Conservation (phyloP, 805 yeast genomes). For the Scheffersomyces stipitis region DNA sequence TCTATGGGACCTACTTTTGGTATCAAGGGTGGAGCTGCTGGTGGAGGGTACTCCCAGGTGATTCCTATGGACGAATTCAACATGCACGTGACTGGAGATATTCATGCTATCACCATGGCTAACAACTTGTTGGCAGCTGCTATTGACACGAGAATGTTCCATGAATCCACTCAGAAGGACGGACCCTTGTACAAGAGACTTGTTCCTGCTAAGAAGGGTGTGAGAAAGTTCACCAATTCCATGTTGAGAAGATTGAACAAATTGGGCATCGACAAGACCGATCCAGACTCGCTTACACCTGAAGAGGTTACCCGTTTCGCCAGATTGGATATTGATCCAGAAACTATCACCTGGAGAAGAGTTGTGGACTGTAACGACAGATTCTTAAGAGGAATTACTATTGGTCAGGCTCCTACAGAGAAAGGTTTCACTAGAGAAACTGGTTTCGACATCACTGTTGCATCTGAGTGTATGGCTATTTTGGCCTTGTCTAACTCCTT, state of each 20-base stretch:
- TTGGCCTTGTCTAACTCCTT: conserved; percentile 71
- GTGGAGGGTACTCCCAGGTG: conserved; percentile 86
- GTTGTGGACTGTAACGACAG: conserved; percentile 86
- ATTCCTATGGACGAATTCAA: conserved; percentile 89
- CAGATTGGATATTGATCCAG: conserved; percentile 74
- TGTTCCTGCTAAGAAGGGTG: conserved; percentile 74
- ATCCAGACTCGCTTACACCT: conserved; percentile 69
- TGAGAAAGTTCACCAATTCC: conserved; percentile 62
- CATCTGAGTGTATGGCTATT: conserved; percentile 85
- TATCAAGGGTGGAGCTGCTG: conserved; percentile 89
- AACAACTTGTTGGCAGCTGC: conserved; percentile 83
- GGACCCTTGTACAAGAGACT: conserved; percentile 71
- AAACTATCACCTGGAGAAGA: conserved; percentile 76
- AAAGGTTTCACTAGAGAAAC: conserved; percentile 69
- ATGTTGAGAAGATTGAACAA: conserved; percentile 68
- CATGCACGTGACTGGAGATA: conserved; percentile 84
- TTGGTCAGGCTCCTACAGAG: conserved; percentile 82
- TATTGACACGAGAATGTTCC: conserved; percentile 83
- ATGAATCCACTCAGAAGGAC: conserved; percentile 73
- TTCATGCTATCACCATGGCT: conserved; percentile 82
- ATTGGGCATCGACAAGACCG: conserved; percentile 65
- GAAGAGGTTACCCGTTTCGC: conserved; percentile 68
- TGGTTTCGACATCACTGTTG: conserved; percentile 83
- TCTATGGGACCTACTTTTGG: conserved; percentile 90
- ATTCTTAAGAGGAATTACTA: conserved; percentile 72